A percentile compares a stretch with the other conserved stretches of the same genome.
phyloP scores from a whole-genome alignment of 352 stramenopile species.

The Phytophthora sojae region DNA sequence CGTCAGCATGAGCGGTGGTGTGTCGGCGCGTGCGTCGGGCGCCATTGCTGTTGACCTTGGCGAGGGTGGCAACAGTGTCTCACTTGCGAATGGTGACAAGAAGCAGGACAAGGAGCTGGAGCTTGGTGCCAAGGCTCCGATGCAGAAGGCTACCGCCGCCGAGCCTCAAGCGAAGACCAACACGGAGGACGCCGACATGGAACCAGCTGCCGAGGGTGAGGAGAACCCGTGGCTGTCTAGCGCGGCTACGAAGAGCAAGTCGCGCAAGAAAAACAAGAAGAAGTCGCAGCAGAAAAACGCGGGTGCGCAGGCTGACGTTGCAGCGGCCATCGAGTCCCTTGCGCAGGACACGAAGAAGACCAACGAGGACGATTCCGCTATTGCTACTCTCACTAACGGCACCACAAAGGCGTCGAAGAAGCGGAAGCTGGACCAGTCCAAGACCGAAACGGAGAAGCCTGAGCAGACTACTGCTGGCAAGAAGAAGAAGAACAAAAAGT shows the following conservation, averaged over 20 bases:
- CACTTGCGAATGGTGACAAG: slow-evolving; percentile 37
- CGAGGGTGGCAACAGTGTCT: slow-evolving; percentile 37
- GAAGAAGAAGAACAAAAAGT: slow-evolving; percentile 63
- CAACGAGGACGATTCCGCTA: slow-evolving; percentile 20
- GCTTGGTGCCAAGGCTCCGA: slow-evolving; percentile 38
- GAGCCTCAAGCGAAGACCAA: slow-evolving; percentile 19
- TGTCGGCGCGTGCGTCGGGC: slow-evolving; percentile 69
- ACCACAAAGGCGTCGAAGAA: slow-evolving; percentile 46
- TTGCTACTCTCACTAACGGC: slow-evolving; percentile 31
- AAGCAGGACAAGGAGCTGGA: slow-evolving; percentile 37
- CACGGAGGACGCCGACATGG: slow-evolving; percentile 34
- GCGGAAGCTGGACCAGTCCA: slow-evolving; percentile 52
- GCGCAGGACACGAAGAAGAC: slow-evolving; percentile 52
- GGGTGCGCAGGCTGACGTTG: slow-evolving; percentile 46
- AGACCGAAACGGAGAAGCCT: slow-evolving; percentile 13
- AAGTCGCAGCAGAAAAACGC: slow-evolving; percentile 54
- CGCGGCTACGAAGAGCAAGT: slow-evolving; percentile 64
- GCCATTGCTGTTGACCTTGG: slow-evolving; percentile 82
- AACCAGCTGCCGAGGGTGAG: slow-evolving; percentile 38
- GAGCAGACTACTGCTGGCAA: slow-evolving; percentile 21
- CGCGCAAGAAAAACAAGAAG: slow-evolving; percentile 74
- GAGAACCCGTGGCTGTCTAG: slow-evolving; percentile 79
- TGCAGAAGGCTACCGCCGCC: slow-evolving; percentile 13
- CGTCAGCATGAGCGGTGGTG: slow-evolving; percentile 78
- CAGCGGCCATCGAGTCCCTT: slow-evolving; percentile 68